Evolutionary conservation across 2,329 filamentous ascomycete genomes (phyloP).

Genomic region (Neonectria magnoliae): DNA sequence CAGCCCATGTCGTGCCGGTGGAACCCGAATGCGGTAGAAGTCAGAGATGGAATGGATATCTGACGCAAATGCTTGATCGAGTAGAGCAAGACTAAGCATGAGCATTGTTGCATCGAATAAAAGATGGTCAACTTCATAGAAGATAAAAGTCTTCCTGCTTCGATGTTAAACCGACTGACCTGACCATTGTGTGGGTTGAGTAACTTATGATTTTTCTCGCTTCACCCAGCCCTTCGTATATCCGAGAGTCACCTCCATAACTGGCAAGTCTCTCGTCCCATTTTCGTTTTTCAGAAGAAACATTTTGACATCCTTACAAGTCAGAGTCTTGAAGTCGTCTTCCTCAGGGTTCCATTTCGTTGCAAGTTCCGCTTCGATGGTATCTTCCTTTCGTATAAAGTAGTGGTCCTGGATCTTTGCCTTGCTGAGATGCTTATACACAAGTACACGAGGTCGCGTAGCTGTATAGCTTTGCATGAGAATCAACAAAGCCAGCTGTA

Average conservation of each 20-base stretch:
- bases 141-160: neutral
- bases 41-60: neutral
- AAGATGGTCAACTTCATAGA: neutral
- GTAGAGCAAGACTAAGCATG: neutral
- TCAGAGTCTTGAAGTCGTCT: neutral
- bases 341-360: neutral
- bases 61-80: neutral
- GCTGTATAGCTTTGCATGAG: neutral
- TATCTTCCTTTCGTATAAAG: neutral
- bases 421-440: neutral
- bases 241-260: neutral
- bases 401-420: neutral
- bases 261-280: neutral
- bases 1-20: neutral
- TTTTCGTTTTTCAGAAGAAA: neutral
- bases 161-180: neutral
- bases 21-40: neutral
- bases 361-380: neutral
- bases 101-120: neutral
- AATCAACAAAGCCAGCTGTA: neutral
- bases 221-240: neutral
- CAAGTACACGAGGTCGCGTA: neutral
- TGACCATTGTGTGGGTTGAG: neutral
- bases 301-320: neutral
- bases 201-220: neutral